Evolutionary conservation across 176 grass and related monocot genomes (phyloP).

Genomic region (Calamus simplicifolius): DNA sequence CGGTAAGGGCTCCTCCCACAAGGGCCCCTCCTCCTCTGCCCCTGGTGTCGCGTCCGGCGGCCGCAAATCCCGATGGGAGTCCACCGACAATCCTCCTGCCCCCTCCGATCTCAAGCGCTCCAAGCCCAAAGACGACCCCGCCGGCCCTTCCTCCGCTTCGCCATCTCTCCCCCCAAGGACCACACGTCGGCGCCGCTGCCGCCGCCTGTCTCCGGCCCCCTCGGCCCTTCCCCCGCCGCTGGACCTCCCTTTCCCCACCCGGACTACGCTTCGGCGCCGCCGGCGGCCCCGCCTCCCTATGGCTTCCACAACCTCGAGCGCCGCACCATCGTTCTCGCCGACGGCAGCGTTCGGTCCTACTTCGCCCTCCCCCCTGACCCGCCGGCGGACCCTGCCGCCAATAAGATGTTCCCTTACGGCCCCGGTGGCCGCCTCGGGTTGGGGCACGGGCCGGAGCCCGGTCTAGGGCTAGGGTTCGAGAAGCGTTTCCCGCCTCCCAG

Average conservation of each 20-base stretch:
- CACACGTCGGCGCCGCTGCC: background rate
- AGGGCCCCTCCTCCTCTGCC: slow-evolving; percentile 1
- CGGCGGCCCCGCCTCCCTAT: slow-evolving; percentile 24
- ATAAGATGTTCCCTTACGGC: background rate
- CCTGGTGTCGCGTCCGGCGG: background rate
- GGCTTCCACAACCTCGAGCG: slow-evolving; percentile 36
- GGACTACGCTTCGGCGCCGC: background rate
- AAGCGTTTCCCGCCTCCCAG: slow-evolving; percentile 5
- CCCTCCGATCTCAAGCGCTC: slow-evolving; percentile 5
- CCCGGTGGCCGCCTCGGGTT: slow-evolving; percentile 14
- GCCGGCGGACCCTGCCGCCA: slow-evolving; percentile 32
- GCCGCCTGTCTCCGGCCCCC: slow-evolving; percentile 32
- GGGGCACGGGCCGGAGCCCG: slow-evolving; percentile 10
- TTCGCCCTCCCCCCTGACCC: slow-evolving; percentile 74
- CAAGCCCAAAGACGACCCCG: slow-evolving; percentile 7
- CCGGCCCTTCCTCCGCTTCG: slow-evolving; percentile 2
- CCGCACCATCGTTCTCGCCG: slow-evolving; percentile 51
- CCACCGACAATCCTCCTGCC: background rate
- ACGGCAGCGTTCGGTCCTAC: slow-evolving; percentile 76
- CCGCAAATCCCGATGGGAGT: slow-evolving; percentile 19
- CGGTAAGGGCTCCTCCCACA: slow-evolving; percentile 2
- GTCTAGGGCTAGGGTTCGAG: slow-evolving; percentile 4
- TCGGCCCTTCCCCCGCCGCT: slow-evolving; percentile 30
- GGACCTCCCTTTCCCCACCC: background rate
- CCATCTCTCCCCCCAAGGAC: slow-evolving; percentile 27